Evolutionary conservation across 2,329 filamentous ascomycete species (phyloP).

Genomic region (Beauveria sp.): DNA sequence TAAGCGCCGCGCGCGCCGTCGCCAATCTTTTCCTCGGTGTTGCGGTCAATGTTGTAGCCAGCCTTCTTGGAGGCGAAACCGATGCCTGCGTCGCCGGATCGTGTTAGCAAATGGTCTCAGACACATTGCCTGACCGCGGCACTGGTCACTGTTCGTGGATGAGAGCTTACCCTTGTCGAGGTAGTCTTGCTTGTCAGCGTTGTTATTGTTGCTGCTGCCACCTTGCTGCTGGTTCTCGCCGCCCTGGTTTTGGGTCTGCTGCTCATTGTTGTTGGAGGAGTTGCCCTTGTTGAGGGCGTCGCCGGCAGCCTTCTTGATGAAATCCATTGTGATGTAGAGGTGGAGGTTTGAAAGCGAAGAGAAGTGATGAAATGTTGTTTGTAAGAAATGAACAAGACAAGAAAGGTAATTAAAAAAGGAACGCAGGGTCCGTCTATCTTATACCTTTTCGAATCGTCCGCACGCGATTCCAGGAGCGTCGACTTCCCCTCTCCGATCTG

Average conservation of each 20-base stretch:
- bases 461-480: not conserved
- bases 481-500: slow-evolving; percentile 6
- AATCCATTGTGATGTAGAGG: slow-evolving; percentile 27
- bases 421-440: slow-evolving; percentile 14
- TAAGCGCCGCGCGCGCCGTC: slow-evolving; percentile 27
- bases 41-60: slow-evolving; percentile 25
- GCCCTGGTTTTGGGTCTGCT: slow-evolving; percentile 11
- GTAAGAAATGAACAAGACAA: not conserved
- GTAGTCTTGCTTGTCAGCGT: slow-evolving; percentile 25
- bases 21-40: slow-evolving; percentile 32
- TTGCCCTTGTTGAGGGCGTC: slow-evolving; percentile 13
- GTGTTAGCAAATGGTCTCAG: not conserved
- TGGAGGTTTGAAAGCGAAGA: not conserved
- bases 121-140: not conserved
- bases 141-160: not conserved
- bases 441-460: slow-evolving; percentile 11
- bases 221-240: slow-evolving; percentile 7
- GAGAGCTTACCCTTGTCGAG: slow-evolving; percentile 29
- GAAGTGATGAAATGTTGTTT: not conserved
- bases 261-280: not conserved
- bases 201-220: not conserved
- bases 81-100: slow-evolving; percentile 19
- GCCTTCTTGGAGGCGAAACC: slow-evolving; percentile 24
- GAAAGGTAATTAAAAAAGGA: not conserved
- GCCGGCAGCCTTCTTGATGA: slow-evolving; percentile 28